Evolutionary conservation across 2,329 filamentous ascomycete species (phyloP).

Genomic region (Phaeosphaeriaceae sp.): DNA sequence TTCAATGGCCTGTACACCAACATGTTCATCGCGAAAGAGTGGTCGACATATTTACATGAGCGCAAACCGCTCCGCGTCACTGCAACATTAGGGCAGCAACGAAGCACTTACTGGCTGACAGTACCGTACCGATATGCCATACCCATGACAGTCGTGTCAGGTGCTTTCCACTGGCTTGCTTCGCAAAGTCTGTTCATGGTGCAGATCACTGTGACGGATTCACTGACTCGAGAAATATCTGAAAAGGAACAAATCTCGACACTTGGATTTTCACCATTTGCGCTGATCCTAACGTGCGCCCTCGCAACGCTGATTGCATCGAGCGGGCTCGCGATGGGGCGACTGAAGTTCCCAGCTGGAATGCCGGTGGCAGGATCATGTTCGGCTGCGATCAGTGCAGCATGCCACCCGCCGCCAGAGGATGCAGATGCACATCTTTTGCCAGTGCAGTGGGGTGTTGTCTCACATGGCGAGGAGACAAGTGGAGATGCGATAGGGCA

Average conservation of each 20-base stretch:
- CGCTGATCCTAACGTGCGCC: conserved; percentile 18
- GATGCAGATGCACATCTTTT: conserved; percentile 19
- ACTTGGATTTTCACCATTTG: conserved; percentile 13
- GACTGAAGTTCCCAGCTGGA: conserved; percentile 19
- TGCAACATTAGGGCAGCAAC: conserved; percentile 43
- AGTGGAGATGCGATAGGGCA: conserved; percentile 16
- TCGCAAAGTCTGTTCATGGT: conserved; percentile 54
- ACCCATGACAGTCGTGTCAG: conserved; percentile 43
- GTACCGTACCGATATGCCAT: conserved; percentile 49
- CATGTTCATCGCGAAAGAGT: conserved; percentile 59
- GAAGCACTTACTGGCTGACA: conserved; percentile 52
- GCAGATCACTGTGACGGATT: conserved; percentile 21
- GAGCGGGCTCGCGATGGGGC: conserved; percentile 14
- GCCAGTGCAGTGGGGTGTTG: conserved; percentile 38
- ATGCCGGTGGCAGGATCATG: conserved; percentile 38
- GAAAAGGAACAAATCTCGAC: conserved; percentile 9
- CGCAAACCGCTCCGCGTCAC: conserved; percentile 51
- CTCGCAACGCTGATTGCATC: conserved; percentile 16
- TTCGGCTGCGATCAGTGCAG: conserved; percentile 45
- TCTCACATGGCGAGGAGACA: conserved; percentile 4
- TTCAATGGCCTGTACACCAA: conserved; percentile 57
- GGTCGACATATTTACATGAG: conserved; percentile 45
- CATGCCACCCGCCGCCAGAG: conserved; percentile 31
- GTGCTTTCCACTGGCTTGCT: conserved; percentile 52
- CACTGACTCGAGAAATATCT: neutral